Base-by-base conservation (phyloP, 2,329 filamentous ascomycete genomes). In the Ambrosiella beaveri region DNA sequence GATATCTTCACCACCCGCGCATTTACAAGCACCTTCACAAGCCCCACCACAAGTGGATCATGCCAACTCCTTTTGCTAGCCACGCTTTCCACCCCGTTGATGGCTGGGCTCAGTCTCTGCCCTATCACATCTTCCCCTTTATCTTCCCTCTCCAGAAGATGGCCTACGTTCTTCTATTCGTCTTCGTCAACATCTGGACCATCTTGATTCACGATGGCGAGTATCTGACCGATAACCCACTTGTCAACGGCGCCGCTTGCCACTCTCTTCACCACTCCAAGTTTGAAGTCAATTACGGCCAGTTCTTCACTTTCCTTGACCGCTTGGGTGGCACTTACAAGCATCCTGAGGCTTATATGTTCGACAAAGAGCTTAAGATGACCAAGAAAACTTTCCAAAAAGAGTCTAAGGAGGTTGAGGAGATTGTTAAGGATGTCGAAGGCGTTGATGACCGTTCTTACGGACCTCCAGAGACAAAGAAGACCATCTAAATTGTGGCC, bases 31-130 rank as follows among this genome's bases (percentile, higher is more conserved):
- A 76, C 64, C 77, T 96, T 54, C 91, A 97, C 80, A 97, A 97
- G 80, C 85, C 89, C 63, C 91, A 97, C 73, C 91, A 97, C 82
- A 96, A 95, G 75, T 97, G 91, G 91, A 96, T 97, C 72, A 94
- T 96, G 88, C 91, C 91, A 2, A 95, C 88, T 2, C 91, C 91
- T 0, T 96, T 81, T 69, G 90, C 91, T 47, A 89, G 85, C 64
- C 86, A 95, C 68, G 91, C 91, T 59, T 97, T 97, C 79, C 89
- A 97, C 74, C 90, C 91, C 0, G 69, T 96, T 56, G 91, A 97
- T 67, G 91, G 91, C 66, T 96, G 85, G 72, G 78, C 82, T 9
- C 91, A 97, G 74, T 86, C 85, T 61, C 69, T 95, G 52, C 91
- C 91, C 0, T 97, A 97, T 74, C 91, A 97, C 73, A 65, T 95